Evolutionary conservation across 257 asterid genomes (phyloP), one percentile per base, ranked within the genome.

Genomic region (Solanum okadae): DNA sequence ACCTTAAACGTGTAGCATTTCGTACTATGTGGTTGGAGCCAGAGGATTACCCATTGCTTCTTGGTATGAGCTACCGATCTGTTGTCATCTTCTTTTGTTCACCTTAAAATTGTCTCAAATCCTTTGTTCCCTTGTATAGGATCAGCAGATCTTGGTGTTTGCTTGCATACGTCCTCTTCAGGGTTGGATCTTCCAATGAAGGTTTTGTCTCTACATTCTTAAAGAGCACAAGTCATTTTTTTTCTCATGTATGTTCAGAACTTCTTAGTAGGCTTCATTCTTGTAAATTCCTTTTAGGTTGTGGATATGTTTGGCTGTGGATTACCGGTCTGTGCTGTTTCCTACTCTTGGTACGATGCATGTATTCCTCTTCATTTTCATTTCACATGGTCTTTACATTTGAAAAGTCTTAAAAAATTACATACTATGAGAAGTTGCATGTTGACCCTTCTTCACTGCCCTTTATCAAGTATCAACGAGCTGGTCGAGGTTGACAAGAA

Each of bases 281-380:
- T 38, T 38, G 29, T 35, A 67, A 75, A 59, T 72, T 73, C 89
- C 87, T 56, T 75, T 56, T 89, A 97, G 99, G 98, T 97, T 86
- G 99, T 97, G 85, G 99, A 97, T 92, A 97, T 95, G 98, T 97
- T 95, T 90, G 99, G 99, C 90, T 95, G 99, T 91, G 99, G 99
- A 73, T 91, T 97, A 85, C 99, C 99, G 5, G 98, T 97, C 87
- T 97, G 98, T 92, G 99, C 98, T 72, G 98, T 96, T 92, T 97
- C 99, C 85, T 97, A 97, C 92, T 96, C 99, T 88, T 96, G 99
- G 99, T 97, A 92, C 90, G 94, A 84, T 86, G 77, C 79, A 42
- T 77, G 27, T 59, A 23, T 81, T 77, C 89, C 81, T 31, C 75
- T 78, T 23, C 31, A 73, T 83, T 81, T 81, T 49, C 70, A 81